Evolutionary conservation across 495 filamentous ascomycete species (phyloP).

Genomic region (Xylaria grammica): DNA sequence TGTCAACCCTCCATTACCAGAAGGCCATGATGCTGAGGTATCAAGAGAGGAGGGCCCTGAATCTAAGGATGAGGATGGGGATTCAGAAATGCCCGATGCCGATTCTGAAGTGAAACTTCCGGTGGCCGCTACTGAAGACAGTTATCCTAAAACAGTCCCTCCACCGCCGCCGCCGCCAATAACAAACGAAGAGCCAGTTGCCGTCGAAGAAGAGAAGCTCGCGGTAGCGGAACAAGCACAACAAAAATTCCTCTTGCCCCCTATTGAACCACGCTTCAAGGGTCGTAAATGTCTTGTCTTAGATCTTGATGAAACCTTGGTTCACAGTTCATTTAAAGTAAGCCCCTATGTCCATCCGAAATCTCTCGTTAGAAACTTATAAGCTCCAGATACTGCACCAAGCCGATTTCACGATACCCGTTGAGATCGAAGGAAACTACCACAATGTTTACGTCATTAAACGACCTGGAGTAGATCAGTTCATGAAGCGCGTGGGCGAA

Average conservation of each 20-base stretch:
- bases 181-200: conserved; percentile 29
- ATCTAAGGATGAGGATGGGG: conserved; percentile 57
- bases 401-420: conserved; percentile 98
- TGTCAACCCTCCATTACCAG: conserved; percentile 46
- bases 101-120: conserved; percentile 40
- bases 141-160: conserved; percentile 56
- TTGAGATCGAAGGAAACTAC: conserved; percentile 98
- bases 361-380: not conserved
- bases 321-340: conserved; percentile 99
- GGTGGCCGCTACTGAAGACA: conserved; percentile 43
- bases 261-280: conserved; percentile 74
- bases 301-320: conserved; percentile 96
- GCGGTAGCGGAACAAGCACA: conserved; percentile 49
- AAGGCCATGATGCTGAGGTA: conserved; percentile 36
- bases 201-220: conserved; percentile 38
- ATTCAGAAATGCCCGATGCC: conserved; percentile 68
- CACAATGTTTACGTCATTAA: conserved; percentile 99
- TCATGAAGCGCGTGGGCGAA: conserved; percentile 98
- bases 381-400: conserved; percentile 84
- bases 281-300: conserved; percentile 94
- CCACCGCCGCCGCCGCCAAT: conserved; percentile 58
- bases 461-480: conserved; percentile 93
- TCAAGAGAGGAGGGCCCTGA: conserved; percentile 27
- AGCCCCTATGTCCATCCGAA: conserved; percentile 16
- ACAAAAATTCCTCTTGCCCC: conserved; percentile 79